phyloP scores from a whole-genome alignment of 805 yeast genomes.

The Wickerhamiella shivajii region DNA sequence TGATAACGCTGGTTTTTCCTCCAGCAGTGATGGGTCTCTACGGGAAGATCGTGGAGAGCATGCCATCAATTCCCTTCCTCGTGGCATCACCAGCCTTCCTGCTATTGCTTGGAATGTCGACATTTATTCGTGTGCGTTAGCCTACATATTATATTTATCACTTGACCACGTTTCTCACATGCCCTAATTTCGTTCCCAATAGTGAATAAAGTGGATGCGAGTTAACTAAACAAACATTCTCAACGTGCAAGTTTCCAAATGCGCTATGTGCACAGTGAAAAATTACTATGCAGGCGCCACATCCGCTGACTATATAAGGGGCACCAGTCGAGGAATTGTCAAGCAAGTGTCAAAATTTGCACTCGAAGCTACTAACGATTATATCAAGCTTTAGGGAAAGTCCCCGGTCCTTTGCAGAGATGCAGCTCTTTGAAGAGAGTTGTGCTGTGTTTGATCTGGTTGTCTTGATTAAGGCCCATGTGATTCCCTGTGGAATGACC shows the following conservation, averaged over 20 bases:
- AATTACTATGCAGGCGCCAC: background rate
- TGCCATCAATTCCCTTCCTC: too few species aligned
- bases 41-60: too few species aligned
- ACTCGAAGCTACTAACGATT: constrained; percentile 20
- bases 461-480: constrained; percentile 11
- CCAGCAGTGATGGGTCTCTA: too few species aligned
- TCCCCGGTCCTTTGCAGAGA: constrained; percentile 24
- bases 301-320: background rate
- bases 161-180: too few species aligned
- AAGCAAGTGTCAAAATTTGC: constrained; percentile 16
- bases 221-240: background rate
- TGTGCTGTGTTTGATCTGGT: constrained; percentile 1
- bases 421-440: constrained; percentile 10
- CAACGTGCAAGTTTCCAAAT: constrained; percentile 2
- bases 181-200: background rate
- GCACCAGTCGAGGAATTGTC: background rate
- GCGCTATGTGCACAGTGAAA: background rate
- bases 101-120: too few species aligned
- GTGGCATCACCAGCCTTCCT: too few species aligned
- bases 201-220: background rate
- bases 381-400: constrained; percentile 24
- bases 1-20: too few species aligned
- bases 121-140: too few species aligned
- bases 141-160: too few species aligned
- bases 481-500: constrained; percentile 9